A percentile compares a stretch with the other conserved stretches of the same genome.
These are phyloP conservation scores for Candida anglica DNA, from an alignment of 805 yeast genomes.

Conservation along the genomic window DNA sequence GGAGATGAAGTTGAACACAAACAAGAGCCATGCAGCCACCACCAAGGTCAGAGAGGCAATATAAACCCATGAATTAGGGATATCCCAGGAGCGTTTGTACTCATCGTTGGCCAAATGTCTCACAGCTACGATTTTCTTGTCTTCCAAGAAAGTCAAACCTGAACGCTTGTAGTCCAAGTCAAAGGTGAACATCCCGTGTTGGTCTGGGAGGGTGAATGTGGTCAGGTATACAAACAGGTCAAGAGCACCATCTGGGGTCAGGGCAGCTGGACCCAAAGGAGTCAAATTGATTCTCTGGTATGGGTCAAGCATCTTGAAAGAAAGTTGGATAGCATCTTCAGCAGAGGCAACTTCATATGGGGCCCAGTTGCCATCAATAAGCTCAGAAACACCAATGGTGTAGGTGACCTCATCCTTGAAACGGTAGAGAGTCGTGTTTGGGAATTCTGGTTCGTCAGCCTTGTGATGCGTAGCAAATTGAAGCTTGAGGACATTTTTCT, in stretches of 20 bases:
- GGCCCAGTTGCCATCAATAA: conserved; percentile 53
- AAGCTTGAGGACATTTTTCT: conserved; percentile 58
- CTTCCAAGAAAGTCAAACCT: conserved; percentile 67
- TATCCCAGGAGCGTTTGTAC: conserved; percentile 88
- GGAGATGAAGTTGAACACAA: conserved; percentile 62
- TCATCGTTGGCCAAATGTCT: conserved; percentile 96
- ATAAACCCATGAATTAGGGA: conserved; percentile 91
- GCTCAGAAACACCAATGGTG: conserved; percentile 46
- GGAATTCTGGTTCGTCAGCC: conserved; percentile 39
- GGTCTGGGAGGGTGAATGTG: conserved; percentile 80
- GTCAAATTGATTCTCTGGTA: conserved; percentile 75
- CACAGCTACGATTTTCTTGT: conserved; percentile 69
- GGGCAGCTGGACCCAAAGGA: conserved; percentile 35
- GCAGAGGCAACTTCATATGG: conserved; percentile 46
- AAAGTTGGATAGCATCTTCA: conserved; percentile 68
- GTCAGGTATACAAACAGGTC: conserved; percentile 48
- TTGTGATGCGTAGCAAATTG: conserved; percentile 53
- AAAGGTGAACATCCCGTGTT: conserved; percentile 94
- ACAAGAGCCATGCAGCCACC: conserved; percentile 69
- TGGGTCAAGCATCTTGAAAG: conserved; percentile 89
- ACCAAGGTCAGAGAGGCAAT: conserved; percentile 68
- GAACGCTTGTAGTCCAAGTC: conserved; percentile 71
- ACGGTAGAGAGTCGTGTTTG: conserved; percentile 51
- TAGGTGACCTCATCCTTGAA: conserved; percentile 68
- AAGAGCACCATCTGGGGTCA: conserved; percentile 28